phyloP scores from a whole-genome alignment of 108 stramenopile genomes.

The Fragilariopsis cylindrus region DNA sequence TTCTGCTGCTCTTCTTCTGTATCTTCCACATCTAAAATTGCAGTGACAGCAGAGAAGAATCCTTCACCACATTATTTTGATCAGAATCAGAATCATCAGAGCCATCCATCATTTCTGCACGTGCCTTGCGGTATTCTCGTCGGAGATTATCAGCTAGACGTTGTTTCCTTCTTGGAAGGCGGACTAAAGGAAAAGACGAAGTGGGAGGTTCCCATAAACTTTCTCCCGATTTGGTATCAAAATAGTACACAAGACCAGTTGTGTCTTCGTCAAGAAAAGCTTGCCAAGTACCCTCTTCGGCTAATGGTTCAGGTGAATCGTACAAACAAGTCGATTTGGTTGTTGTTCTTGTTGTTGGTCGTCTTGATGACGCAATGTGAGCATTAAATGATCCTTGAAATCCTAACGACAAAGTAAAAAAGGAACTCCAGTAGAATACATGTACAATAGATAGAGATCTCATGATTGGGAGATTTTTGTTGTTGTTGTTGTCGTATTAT shows the following conservation, averaged over 20 bases:
- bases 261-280: conserved; percentile 76
- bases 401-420: conserved; percentile 8
- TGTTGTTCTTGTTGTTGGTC: neutral
- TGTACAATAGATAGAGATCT: neutral
- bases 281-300: conserved; percentile 69
- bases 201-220: conserved; percentile 78
- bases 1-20: conserved; percentile 3
- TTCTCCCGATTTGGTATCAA: conserved; percentile 76
- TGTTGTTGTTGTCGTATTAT: neutral
- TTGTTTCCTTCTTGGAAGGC: conserved; percentile 33
- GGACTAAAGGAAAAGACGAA: conserved; percentile 59
- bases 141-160: conserved; percentile 43
- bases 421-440: neutral
- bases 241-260: conserved; percentile 78
- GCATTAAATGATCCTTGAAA: conserved; percentile 5
- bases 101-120: conserved; percentile 24
- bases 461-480: neutral
- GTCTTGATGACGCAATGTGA: neutral
- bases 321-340: conserved; percentile 13
- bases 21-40: conserved; percentile 12
- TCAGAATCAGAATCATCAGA: conserved; percentile 19
- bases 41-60: neutral
- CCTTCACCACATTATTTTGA: conserved; percentile 19
- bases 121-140: conserved; percentile 34
- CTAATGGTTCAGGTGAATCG: conserved; percentile 49